Base-by-base conservation (phyloP, 2,329 filamentous ascomycete species). In the Coniochaeta sp. region DNA sequence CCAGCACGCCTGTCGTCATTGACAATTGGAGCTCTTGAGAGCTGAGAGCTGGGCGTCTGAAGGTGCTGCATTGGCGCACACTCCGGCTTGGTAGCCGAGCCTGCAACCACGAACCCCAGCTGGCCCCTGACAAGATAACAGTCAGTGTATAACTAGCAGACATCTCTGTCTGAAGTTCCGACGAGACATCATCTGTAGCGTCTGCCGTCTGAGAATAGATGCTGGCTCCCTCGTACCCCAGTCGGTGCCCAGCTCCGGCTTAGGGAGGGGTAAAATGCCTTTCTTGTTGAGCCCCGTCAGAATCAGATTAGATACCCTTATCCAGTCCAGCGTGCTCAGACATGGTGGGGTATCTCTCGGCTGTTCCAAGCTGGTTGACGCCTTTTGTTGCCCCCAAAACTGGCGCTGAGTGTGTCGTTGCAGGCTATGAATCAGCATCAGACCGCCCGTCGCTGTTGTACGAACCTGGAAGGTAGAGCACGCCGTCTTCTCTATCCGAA, bases 11-110 rank as follows among this genome's bases (percentile, higher is more conserved):
- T 42, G 38, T 42, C 38, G 38, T 42, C 38, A 42, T 42, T 10
- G 38, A 42, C 38, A 38, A 42, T 24, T 42, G 18, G 38, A 42
- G 38, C 38, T 42, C 38, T 13, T n/a, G n/a, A n/a, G 38, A 42
- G 27, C 27, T 30, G 27, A 42, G 38, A 18, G n/a, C n/a, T n/a
- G n/a, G n/a, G n/a, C n/a, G n/a, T n/a, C n/a, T n/a, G n/a, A n/a
- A n/a, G n/a, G n/a, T n/a, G n/a, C n/a, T n/a, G n/a, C n/a, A n/a
- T n/a, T n/a, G n/a, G n/a, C n/a, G n/a, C n/a, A n/a, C n/a, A n/a
- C n/a, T n/a, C n/a, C n/a, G n/a, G n/a, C n/a, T n/a, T n/a, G n/a
- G n/a, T n/a, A n/a, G n/a, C 26, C 12, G 12, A 42, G 38, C 8
- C 12, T 6, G 6, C 3, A 33, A 3, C 13, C 35, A 40, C 35